Conservation (phyloP, 345 rosid species). For the Dovyalis caffra region DNA sequence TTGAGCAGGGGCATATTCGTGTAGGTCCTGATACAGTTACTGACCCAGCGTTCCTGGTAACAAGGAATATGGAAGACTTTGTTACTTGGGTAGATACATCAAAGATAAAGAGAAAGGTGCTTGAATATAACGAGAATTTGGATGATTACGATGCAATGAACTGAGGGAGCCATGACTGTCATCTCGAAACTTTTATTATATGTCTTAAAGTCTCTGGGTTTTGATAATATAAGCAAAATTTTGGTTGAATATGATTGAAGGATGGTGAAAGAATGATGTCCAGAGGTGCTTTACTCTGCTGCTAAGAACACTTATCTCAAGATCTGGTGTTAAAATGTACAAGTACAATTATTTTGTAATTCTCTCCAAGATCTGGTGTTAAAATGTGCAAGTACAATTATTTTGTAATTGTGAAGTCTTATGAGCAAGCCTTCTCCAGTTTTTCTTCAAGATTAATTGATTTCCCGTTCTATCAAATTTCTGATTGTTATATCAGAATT, state of each 20-base stretch:
- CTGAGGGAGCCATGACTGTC: too few relatives aligned
- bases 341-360: not conserved
- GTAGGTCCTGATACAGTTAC: constrained; percentile 88
- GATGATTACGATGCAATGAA: constrained; percentile 85
- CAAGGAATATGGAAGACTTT: constrained; percentile 91
- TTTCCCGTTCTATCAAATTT: not conserved
- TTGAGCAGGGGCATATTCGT: constrained; percentile 92
- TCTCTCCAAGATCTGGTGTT: too few relatives aligned
- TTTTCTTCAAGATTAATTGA: not conserved
- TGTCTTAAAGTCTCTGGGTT: not conserved
- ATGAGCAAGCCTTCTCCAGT: not conserved
- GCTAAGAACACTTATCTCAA: not conserved
- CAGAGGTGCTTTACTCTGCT: not conserved
- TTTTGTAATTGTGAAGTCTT: not conserved
- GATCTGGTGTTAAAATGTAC: not conserved
- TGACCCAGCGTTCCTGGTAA: constrained; percentile 87
- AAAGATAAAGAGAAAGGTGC: constrained; percentile 82
- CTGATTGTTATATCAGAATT: not conserved
- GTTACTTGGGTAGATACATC: constrained; percentile 95
- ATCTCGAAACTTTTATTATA: not conserved
- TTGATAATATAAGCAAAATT: not conserved
- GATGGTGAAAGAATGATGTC: not conserved
- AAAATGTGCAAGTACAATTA: too few relatives aligned
- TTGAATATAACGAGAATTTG: constrained; percentile 77
- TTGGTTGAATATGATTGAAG: not conserved